Evolutionary conservation across 768 basidiomycete species (phyloP), one percentile per base, ranked within the genome.

Genomic region (Boletus vinaceobasis): DNA sequence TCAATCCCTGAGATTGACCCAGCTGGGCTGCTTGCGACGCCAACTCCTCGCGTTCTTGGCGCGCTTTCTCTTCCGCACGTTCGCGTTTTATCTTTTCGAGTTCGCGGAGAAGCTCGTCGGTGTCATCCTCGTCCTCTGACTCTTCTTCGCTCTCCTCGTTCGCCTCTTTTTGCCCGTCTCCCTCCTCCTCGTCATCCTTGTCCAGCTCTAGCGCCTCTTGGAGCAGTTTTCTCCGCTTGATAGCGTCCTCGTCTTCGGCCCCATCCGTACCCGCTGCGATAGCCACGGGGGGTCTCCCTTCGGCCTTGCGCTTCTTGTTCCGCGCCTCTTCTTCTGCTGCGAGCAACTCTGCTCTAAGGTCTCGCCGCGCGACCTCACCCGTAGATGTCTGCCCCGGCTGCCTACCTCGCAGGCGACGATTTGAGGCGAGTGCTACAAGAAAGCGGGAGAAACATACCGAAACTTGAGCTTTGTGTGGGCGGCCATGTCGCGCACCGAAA

Each of bases 71-170:
- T 64, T 89, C 95, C 11, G 95, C 95, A 10, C 96, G 81, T 66
- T 98, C 95, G 44, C 87, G 87, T 73, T 97, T 98, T 62, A 98
- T 98, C 76, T 96, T 98, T 73, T 97, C 96, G n/a, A 99, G 79
- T 70, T 99, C 97, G 26, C 93, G 86, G 57, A 99, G 77, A 23
- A 99, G 79, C 64, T 97, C 96, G 0, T 93, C 93, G 0, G 93
- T 93, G 50, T 96, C 65, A 27, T 67, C 65, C 23, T 66, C 65
- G 59, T 96, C 94, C 17, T 85, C 83, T 0, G 74, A 69, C 7
- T 80, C 79, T 8, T 81, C 81, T 35, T 85, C 83, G 47, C 80
- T 82, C 13, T 75, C 78, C 13, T 70, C 74, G 8, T 63, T 66
- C 19, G 66, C 68, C 14, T 65, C 65, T 50, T 75, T 74, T n/a